Percentiles rank a stretch among this genome's conserved stretches.
Conservation (phyloP, 768 basidiomycete genomes). For the Russula sp. region DNA sequence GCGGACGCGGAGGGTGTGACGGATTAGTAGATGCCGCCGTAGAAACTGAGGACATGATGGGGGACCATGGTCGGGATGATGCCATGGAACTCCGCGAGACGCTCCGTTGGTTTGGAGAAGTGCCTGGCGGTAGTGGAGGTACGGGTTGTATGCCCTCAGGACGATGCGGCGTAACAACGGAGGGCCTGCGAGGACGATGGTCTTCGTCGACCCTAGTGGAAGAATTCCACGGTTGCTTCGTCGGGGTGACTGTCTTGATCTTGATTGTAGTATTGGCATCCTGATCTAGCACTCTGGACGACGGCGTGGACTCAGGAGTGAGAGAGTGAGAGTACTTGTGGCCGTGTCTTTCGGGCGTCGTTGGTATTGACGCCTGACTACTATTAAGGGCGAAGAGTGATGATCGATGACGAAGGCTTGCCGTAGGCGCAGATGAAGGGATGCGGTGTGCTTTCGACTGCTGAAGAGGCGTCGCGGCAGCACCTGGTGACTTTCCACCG, state of each 20-base stretch:
- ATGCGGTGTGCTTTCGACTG: slow-evolving; percentile 37
- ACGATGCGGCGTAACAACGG: slow-evolving; percentile 30
- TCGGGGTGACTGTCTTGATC: slow-evolving; percentile 17
- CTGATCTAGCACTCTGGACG: slow-evolving; percentile 30
- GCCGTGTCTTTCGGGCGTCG: slow-evolving; percentile 48
- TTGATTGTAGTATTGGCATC: slow-evolving; percentile 38
- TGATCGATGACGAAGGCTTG: slow-evolving; percentile 49
- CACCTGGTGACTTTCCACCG: slow-evolving; percentile 26
- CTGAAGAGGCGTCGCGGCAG: slow-evolving; percentile 40
- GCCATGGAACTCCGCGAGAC: slow-evolving; percentile 22
- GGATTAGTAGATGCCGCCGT: slow-evolving; percentile 28
- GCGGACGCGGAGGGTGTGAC: slow-evolving; percentile 36
- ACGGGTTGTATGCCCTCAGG: slow-evolving; percentile 5
- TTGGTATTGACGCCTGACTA: slow-evolving; percentile 36
- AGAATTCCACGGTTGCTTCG: slow-evolving; percentile 58
- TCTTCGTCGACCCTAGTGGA: slow-evolving; percentile 67
- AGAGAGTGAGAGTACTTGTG: slow-evolving; percentile 69
- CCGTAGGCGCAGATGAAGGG: slow-evolving; percentile 50
- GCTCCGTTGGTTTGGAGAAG: slow-evolving; percentile 18
- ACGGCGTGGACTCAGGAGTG: slow-evolving; percentile 63
- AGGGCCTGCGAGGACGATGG: slow-evolving; percentile 47
- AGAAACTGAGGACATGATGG: slow-evolving; percentile 20
- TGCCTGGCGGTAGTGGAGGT: not conserved
- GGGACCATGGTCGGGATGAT: slow-evolving; percentile 22
- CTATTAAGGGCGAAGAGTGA: slow-evolving; percentile 52